A percentile compares a stretch with the other conserved stretches of the same genome.
These are phyloP conservation scores for Pichia sp. DNA, from an alignment of 1,139 yeast species.

Conservation along the genomic window DNA sequence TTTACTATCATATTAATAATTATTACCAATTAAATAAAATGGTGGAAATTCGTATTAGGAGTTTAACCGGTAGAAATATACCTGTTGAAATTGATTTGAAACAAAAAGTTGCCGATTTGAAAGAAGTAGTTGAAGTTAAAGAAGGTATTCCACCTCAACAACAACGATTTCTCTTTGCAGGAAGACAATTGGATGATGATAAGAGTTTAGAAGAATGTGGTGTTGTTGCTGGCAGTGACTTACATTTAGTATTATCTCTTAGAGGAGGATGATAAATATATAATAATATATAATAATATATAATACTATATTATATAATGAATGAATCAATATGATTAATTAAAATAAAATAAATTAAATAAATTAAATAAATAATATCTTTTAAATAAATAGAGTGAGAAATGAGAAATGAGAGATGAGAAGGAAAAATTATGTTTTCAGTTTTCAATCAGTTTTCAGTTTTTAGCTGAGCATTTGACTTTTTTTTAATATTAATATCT, in stretches of 20 bases:
- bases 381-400: neutral
- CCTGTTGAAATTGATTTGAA: constrained; percentile 17
- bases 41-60: constrained; percentile 32
- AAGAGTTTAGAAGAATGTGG: constrained; percentile 64
- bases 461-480: no score
- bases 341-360: no score
- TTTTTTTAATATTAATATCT: no score
- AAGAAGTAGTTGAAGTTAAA: constrained; percentile 91
- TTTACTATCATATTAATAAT: neutral
- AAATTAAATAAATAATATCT: no score
- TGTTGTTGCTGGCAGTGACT: constrained; percentile 66
- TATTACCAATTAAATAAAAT: constrained; percentile 2
- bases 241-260: constrained; percentile 83
- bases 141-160: constrained; percentile 98
- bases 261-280: constrained; percentile 58
- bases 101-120: constrained; percentile 57
- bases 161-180: constrained; percentile 85
- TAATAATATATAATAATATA: no score
- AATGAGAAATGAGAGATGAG: no score
- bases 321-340: no score
- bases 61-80: constrained; percentile 75
- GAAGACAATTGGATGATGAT: constrained; percentile 86
- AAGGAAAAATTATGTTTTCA: no score
- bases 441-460: no score
- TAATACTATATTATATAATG: no score